Evolutionary conservation across 352 stramenopile species (phyloP).

Genomic region (Bremia lactucae): DNA sequence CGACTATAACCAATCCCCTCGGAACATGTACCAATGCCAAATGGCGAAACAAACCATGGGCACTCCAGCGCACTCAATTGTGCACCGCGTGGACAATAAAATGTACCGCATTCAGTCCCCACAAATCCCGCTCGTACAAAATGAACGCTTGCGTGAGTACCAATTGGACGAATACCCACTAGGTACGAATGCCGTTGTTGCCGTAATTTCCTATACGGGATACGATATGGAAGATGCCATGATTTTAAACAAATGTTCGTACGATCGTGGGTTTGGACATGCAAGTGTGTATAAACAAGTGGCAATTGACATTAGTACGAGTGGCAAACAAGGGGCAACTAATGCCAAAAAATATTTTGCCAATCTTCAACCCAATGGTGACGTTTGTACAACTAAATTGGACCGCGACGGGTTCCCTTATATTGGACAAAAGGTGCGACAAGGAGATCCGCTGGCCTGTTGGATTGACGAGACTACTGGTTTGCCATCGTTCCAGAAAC

Average conservation of each 20-base stretch:
- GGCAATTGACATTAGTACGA: constrained; percentile 81
- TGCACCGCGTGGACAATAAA: constrained; percentile 97
- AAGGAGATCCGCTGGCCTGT: constrained; percentile 94
- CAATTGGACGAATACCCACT: constrained; percentile 98
- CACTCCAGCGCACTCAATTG: constrained; percentile 94
- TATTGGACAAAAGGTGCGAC: constrained; percentile 90
- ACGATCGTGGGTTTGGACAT: constrained; percentile 96
- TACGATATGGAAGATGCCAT: constrained; percentile 98
- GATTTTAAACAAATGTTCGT: constrained; percentile 99
- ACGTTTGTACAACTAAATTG: constrained; percentile 72
- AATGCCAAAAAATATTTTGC: constrained; percentile 86
- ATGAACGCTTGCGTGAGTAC: constrained; percentile 91
- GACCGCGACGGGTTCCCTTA: constrained; percentile 95
- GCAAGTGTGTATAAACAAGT: constrained; percentile 98
- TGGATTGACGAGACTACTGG: constrained; percentile 93
- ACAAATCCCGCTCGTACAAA: constrained; percentile 98
- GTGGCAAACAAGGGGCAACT: constrained; percentile 53
- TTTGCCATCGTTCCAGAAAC: constrained; percentile 86
- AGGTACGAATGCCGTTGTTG: constrained; percentile 98
- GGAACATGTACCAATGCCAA: constrained; percentile 99
- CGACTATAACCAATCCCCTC: constrained; percentile 99
- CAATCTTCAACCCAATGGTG: constrained; percentile 80
- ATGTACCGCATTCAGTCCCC: constrained; percentile 98
- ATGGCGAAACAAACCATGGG: constrained; percentile 99
- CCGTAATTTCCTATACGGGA: constrained; percentile 98